Evolutionary conservation across 2,329 filamentous ascomycete species (phyloP).

Genomic region (Penicillium sp.): DNA sequence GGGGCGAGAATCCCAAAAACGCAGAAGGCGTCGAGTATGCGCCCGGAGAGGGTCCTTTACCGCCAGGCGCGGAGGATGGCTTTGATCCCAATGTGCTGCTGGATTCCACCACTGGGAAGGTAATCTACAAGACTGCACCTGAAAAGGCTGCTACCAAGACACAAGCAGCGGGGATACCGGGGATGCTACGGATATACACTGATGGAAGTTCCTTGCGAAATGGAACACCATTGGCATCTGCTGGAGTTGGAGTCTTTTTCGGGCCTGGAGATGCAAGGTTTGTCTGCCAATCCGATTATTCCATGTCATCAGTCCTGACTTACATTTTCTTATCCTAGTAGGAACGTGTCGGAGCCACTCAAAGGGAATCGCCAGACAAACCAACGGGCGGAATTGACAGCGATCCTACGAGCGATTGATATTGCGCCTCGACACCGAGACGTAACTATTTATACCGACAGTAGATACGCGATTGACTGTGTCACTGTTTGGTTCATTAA

Average conservation of each 20-base stretch:
- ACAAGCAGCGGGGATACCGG: slow-evolving; percentile 44
- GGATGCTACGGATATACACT: slow-evolving; percentile 61
- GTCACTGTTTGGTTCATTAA: slow-evolving; percentile 77
- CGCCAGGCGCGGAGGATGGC: slow-evolving; percentile 58
- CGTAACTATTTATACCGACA: slow-evolving; percentile 83
- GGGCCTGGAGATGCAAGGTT: slow-evolving; percentile 59
- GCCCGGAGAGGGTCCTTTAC: slow-evolving; percentile 57
- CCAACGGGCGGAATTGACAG: slow-evolving; percentile 91
- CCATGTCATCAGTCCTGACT: slow-evolving; percentile 14
- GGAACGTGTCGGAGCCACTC: slow-evolving; percentile 75
- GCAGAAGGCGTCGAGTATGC: slow-evolving; percentile 47
- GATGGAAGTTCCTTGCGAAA: slow-evolving; percentile 64
- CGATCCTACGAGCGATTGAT: slow-evolving; percentile 80
- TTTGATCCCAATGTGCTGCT: slow-evolving; percentile 61
- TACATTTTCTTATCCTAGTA: slow-evolving; percentile 36
- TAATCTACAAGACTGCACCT: slow-evolving; percentile 56
- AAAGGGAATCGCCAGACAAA: slow-evolving; percentile 80
- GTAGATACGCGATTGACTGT: slow-evolving; percentile 86
- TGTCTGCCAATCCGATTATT: slow-evolving; percentile 18
- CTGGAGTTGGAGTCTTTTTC: slow-evolving; percentile 66
- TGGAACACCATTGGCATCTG: slow-evolving; percentile 55
- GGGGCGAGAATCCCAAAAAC: slow-evolving; percentile 42
- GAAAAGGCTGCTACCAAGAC: slow-evolving; percentile 51
- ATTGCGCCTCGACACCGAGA: slow-evolving; percentile 66
- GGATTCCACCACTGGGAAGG: slow-evolving; percentile 53